Evolutionary conservation across 495 filamentous ascomycete genomes (phyloP).

Genomic region (Aspergillus nidulans): DNA sequence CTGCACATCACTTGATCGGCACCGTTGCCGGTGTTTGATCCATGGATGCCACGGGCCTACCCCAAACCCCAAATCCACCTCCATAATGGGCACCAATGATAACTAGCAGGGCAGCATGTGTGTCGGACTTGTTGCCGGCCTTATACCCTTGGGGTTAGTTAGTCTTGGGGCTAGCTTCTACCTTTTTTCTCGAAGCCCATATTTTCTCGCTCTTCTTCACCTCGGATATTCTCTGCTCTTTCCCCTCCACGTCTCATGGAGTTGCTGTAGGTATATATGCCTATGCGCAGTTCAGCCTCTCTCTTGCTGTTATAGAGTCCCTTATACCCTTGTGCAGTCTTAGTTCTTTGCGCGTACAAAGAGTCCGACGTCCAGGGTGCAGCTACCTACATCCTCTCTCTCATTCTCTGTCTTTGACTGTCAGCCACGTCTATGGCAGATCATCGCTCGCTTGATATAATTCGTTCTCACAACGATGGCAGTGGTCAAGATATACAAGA

Average conservation of each 20-base stretch:
- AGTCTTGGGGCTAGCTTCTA: conserved; percentile 5
- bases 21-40: not conserved
- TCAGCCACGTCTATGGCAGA: conserved; percentile 26
- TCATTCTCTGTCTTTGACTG: not conserved
- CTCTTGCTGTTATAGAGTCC: not conserved
- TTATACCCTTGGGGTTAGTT: conserved; percentile 2
- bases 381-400: not conserved
- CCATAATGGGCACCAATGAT: not conserved
- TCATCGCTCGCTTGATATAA: conserved; percentile 34
- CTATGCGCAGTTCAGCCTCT: not conserved
- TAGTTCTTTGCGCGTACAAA: not conserved
- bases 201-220: conserved; percentile 5
- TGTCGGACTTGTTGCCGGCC: conserved; percentile 7
- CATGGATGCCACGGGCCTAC: not conserved
- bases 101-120: not conserved
- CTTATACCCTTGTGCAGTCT: not conserved
- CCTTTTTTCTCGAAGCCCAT: conserved; percentile 8
- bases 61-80: not conserved
- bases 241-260: not conserved
- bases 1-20: conserved; percentile 12
- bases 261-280: not conserved
- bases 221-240: not conserved
- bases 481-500: conserved; percentile 9
- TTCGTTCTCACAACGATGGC: conserved; percentile 28
- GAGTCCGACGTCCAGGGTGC: too few species aligned